Evolutionary conservation across 495 filamentous ascomycete species (phyloP).

Genomic region (Xylaria grammica): DNA sequence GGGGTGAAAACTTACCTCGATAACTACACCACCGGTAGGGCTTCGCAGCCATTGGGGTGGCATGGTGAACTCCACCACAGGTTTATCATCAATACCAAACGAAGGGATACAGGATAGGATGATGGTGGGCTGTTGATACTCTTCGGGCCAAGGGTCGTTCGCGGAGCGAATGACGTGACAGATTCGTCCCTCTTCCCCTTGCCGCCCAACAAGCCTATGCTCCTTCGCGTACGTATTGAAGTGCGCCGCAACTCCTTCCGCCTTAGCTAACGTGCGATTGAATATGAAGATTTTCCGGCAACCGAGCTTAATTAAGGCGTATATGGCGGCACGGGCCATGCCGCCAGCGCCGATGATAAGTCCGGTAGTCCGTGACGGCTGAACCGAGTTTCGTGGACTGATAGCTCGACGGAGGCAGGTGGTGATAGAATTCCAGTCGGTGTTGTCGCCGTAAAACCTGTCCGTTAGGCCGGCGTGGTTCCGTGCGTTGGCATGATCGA

Average conservation of each 20-base stretch:
- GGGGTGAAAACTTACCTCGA: conserved; percentile 58
- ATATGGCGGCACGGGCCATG: conserved; percentile 80
- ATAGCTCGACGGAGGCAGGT: conserved; percentile 74
- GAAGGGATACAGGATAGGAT: conserved; percentile 79
- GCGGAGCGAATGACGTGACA: conserved; percentile 65
- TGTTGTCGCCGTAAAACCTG: conserved; percentile 83
- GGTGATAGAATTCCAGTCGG: conserved; percentile 78
- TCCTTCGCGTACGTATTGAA: conserved; percentile 62
- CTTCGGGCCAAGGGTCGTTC: conserved; percentile 68
- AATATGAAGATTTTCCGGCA: conserved; percentile 81
- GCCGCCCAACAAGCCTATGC: conserved; percentile 45
- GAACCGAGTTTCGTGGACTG: conserved; percentile 78
- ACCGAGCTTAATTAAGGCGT: conserved; percentile 77
- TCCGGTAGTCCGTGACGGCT: conserved; percentile 66
- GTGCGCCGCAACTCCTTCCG: conserved; percentile 70
- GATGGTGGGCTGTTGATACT: conserved; percentile 71
- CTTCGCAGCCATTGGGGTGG: conserved; percentile 75
- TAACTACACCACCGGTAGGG: conserved; percentile 78
- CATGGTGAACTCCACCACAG: conserved; percentile 76
- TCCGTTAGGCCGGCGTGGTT: conserved; percentile 68
- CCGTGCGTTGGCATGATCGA: conserved; percentile 68
- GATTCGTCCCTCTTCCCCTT: conserved; percentile 52
- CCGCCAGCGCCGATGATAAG: conserved; percentile 81
- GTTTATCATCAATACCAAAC: conserved; percentile 63
- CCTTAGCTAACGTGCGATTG: conserved; percentile 69